A percentile compares a stretch with the other conserved stretches of the same genome.
Conservation (phyloP, 495 filamentous ascomycete genomes). For the Penicillium maclennaniae region DNA sequence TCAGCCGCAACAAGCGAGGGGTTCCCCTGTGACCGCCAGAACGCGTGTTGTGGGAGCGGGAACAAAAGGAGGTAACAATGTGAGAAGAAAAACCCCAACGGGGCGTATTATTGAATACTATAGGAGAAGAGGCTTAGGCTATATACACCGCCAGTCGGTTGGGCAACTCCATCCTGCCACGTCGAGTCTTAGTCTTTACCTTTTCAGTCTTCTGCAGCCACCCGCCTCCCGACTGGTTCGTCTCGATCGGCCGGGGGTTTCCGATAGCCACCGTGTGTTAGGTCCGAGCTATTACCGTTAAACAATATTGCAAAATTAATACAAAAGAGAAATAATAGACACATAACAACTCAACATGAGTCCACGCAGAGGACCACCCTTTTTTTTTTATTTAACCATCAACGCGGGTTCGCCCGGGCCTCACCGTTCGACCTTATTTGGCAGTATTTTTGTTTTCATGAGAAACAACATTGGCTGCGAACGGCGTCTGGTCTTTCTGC, state of each 20-base stretch:
- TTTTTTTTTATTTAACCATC: not conserved
- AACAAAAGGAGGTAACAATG: not conserved
- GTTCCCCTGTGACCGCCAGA: not conserved
- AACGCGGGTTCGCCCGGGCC: not conserved
- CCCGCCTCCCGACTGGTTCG: conserved; percentile 14
- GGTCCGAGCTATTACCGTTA: too few species aligned
- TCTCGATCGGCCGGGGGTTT: conserved; percentile 11
- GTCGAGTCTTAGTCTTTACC: conserved; percentile 17
- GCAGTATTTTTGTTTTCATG: too few species aligned
- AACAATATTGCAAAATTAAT: too few species aligned
- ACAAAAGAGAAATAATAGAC: too few species aligned
- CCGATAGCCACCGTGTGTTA: not conserved
- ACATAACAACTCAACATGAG: too few species aligned
- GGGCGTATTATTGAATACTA: not conserved
- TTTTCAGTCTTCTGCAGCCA: conserved; percentile 23
- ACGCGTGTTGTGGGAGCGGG: not conserved
- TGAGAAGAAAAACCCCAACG: not conserved
- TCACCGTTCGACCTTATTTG: too few species aligned
- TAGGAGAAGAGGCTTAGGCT: not conserved
- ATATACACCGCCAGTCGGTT: not conserved
- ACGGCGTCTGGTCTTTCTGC: conserved; percentile 19
- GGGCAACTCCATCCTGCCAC: conserved; percentile 10
- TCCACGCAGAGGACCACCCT: too few species aligned
- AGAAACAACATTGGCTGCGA: conserved; percentile 5
- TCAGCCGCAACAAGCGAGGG: conserved; percentile 3